phyloP scores from a whole-genome alignment of 805 yeast species.

The Starmera amethionina region DNA sequence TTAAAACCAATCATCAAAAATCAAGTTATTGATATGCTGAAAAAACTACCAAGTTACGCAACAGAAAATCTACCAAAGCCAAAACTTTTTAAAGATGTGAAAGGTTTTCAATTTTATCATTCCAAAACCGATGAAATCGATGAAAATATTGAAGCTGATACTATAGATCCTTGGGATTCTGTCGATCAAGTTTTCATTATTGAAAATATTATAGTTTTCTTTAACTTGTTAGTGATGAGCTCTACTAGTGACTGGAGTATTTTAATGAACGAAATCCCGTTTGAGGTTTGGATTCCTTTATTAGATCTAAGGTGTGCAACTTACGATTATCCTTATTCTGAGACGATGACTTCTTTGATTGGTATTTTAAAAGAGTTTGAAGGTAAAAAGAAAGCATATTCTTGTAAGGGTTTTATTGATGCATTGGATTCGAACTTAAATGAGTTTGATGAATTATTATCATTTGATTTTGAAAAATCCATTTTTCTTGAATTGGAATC shows the following conservation, averaged over 20 bases:
- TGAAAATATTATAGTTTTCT: conserved; percentile 37
- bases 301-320: conserved; percentile 46
- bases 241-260: conserved; percentile 8
- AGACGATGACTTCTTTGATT: conserved; percentile 40
- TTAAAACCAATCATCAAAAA: conserved; percentile 49
- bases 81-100: conserved; percentile 31
- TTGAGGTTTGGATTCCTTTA: conserved; percentile 37
- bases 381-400: conserved; percentile 43
- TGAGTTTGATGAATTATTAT: conserved; percentile 18
- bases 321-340: conserved; percentile 49
- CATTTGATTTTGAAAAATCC: conserved; percentile 13
- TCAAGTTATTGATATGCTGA: conserved; percentile 36
- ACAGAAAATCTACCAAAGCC: conserved; percentile 27
- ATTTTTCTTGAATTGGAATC: conserved; percentile 12
- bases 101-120: conserved; percentile 30
- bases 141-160: conserved; percentile 30
- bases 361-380: conserved; percentile 49
- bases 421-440: conserved; percentile 23
- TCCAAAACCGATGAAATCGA: conserved; percentile 30
- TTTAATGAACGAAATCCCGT: conserved; percentile 22
- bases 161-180: conserved; percentile 43
- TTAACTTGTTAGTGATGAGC: conserved; percentile 9
- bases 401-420: conserved; percentile 24
- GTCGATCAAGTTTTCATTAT: conserved; percentile 32
- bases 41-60: conserved; percentile 31